Evolutionary conservation across 768 basidiomycete species (phyloP), one percentile per base, ranked within the genome.

Genomic region (Auricularia sp.): DNA sequence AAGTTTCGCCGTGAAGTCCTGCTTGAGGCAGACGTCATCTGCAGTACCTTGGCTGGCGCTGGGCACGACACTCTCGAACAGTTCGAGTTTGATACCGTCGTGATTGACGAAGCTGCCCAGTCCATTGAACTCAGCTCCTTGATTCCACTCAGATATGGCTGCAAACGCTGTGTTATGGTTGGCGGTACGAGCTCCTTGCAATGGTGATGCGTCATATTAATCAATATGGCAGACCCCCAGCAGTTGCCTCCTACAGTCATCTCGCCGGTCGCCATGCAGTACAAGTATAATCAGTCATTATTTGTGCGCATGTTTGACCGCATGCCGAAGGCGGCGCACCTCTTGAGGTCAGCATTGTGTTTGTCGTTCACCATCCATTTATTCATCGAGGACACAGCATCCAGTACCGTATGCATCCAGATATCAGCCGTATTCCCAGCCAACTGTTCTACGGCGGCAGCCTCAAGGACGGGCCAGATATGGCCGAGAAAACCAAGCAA

Each of bases 341-440:
- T 99, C 1, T 77, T 99, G 58, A 96, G 92, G 94, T 10, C 14
- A 56, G 10, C 29, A 29, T 29, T 29, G 29, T 29, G 29, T 29
- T 29, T 29, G 29, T 29, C 29, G 29, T 29, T 29, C 29, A 29
- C 29, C 29, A 29, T 29, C 29, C n/a, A 54, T 7, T n/a, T 2
- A 29, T 54, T 29, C 8, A n/a, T 29, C 54, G 18, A 7, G 29
- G 8, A 10, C 54, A 66, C 65, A 98, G 96, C 69, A 98, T 99
- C 51, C 97, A 99, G 77, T 99, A 99, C 73, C 95, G 97, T 68
- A 99, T 99, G 97, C 95, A 99, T 72, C 96, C 96, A 1, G 87
- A 92, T 62, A 98, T 98, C 72, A 96, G 94, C 67, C 79, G 79
- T 62, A 82, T 99, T 18, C 97, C 97, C 0, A 97, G 94, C 66